phyloP scores from a whole-genome alignment of 1,284 basidiomycete species.

The Anthracocystis setariae region DNA sequence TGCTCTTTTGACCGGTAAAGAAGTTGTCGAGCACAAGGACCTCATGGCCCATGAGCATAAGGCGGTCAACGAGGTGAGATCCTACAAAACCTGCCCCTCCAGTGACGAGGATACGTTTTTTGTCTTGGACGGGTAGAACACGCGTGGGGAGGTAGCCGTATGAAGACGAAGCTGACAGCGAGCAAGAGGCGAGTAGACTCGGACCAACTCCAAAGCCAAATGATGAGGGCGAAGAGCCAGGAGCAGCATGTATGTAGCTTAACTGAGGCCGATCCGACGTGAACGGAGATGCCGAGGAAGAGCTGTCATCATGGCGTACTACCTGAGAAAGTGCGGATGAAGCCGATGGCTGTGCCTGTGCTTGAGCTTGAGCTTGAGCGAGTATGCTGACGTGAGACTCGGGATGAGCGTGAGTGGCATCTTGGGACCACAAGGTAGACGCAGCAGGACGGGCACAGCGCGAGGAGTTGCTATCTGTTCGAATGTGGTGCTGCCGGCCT shows the following conservation, averaged over 20 bases:
- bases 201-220: conserved; percentile 16
- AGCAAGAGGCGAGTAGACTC: not conserved
- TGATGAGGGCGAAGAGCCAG: conserved; percentile 16
- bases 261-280: conserved; percentile 13
- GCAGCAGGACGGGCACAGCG: conserved; percentile 10
- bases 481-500: conserved; percentile 14
- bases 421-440: conserved; percentile 40
- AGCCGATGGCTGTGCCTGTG: not conserved
- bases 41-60: conserved; percentile 97
- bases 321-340: not conserved
- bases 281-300: conserved; percentile 1
- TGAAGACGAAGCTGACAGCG: conserved; percentile 7
- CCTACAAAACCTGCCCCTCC: conserved; percentile 96
- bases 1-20: conserved; percentile 95
- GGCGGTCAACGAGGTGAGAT: conserved; percentile 88
- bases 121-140: conserved; percentile 78
- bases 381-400: conserved; percentile 42
- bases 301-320: not conserved
- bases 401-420: conserved; percentile 35
- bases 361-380: conserved; percentile 16
- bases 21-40: conserved; percentile 98
- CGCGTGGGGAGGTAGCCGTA: conserved; percentile 83
- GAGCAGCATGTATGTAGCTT: conserved; percentile 46
- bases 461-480: conserved; percentile 25
- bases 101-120: conserved; percentile 91